Conservation (phyloP, 305 asterid species). For the Stenogyne calaminthoides region DNA sequence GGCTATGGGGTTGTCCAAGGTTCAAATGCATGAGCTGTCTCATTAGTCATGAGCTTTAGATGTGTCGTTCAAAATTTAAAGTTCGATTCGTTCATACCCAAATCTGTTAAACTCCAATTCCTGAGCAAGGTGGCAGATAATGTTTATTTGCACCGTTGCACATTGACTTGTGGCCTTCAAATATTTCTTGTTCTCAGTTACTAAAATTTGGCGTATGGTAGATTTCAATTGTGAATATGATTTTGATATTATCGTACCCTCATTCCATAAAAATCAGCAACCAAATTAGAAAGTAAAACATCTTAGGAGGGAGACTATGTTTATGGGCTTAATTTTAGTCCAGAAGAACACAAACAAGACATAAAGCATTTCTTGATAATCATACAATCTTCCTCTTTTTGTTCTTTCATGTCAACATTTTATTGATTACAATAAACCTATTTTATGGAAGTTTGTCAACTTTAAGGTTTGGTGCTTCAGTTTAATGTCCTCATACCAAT, state of each 20-base stretch:
- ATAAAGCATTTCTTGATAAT: background rate
- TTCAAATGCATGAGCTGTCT: background rate
- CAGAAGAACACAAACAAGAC: background rate
- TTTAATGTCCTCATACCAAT: constrained; percentile 1
- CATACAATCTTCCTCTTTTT: background rate
- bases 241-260: background rate
- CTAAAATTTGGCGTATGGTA: background rate
- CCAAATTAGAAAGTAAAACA: constrained; percentile 5
- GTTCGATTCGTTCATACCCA: background rate
- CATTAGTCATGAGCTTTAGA: background rate
- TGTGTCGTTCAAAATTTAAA: background rate
- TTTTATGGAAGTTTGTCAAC: constrained; percentile 2
- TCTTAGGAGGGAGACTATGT: background rate
- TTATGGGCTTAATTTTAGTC: constrained; percentile 9
- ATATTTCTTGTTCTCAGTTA: background rate
- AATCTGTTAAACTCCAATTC: background rate
- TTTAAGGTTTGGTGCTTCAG: background rate
- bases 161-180: background rate
- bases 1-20: background rate
- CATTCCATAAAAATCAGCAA: background rate
- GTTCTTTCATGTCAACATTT: background rate
- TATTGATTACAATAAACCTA: constrained; percentile 2
- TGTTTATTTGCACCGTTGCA: background rate
- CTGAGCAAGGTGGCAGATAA: background rate
- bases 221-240: background rate